These are phyloP conservation scores for Jackrogersella minutella DNA, from an alignment of 495 filamentous ascomycete genomes.

Conservation along the genomic window DNA sequence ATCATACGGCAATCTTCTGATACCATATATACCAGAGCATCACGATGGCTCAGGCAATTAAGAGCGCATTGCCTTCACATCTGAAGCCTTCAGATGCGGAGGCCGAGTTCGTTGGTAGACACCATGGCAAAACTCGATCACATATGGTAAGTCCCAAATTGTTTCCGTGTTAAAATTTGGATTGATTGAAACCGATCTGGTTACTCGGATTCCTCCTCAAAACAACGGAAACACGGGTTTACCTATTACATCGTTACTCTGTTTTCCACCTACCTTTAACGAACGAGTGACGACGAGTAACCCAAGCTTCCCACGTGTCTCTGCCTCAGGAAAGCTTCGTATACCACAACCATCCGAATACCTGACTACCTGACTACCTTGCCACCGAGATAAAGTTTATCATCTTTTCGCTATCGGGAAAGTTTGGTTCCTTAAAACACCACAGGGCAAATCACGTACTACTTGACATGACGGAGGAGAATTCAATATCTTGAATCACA, in stretches of 20 bases:
- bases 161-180: constrained; percentile 10
- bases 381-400: constrained; percentile 12
- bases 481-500: constrained; percentile 8
- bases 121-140: constrained; percentile 94
- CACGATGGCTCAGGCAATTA: constrained; percentile 76
- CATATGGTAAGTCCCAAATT: constrained; percentile 84
- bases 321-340: constrained; percentile 15
- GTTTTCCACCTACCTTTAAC: constrained; percentile 6
- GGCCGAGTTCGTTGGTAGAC: constrained; percentile 67
- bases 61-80: constrained; percentile 78
- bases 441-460: background rate
- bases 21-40: no score
- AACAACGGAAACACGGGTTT: background rate
- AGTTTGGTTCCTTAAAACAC: constrained; percentile 6
- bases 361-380: background rate
- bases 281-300: background rate
- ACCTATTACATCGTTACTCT: constrained; percentile 2
- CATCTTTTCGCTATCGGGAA: background rate
- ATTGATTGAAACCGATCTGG: constrained; percentile 2
- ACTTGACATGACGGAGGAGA: background rate
- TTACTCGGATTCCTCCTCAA: constrained; percentile 13
- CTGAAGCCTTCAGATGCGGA: constrained; percentile 70
- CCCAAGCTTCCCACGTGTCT: constrained; percentile 10
- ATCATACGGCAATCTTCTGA: no score
- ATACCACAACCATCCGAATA: constrained; percentile 1